These are phyloP conservation scores for Globisporangium solare DNA, from an alignment of 352 stramenopile species.

Conservation along the genomic window DNA sequence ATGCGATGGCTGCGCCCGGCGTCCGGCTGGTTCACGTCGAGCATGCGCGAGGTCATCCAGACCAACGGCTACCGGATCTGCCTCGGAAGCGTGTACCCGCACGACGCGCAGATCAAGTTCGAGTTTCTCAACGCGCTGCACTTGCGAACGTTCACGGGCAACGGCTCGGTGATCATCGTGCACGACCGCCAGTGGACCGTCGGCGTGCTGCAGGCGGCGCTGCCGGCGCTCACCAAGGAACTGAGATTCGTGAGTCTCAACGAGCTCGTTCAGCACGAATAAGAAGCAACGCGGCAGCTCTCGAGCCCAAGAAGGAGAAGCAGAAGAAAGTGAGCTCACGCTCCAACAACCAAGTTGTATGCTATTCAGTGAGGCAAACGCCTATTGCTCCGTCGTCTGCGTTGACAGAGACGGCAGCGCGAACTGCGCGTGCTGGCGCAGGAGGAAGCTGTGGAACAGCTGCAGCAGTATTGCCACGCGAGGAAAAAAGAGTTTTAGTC, in stretches of 20 bases:
- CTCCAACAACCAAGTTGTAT: not conserved
- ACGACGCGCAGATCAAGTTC: slow-evolving; percentile 80
- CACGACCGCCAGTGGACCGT: slow-evolving; percentile 82
- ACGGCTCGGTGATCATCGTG: slow-evolving; percentile 78
- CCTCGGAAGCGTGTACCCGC: slow-evolving; percentile 82
- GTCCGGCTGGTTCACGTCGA: slow-evolving; percentile 80
- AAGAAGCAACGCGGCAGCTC: not conserved
- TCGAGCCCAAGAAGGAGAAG: slow-evolving; percentile 1
- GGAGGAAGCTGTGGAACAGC: slow-evolving; percentile 53
- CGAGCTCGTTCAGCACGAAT: slow-evolving; percentile 35
- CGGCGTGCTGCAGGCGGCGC: slow-evolving; percentile 50
- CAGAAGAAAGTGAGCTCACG: not conserved
- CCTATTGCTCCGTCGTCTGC: not conserved
- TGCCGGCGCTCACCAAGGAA: slow-evolving; percentile 47
- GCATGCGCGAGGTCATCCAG: slow-evolving; percentile 66
- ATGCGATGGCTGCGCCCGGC: slow-evolving; percentile 77
- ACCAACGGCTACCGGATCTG: slow-evolving; percentile 82
- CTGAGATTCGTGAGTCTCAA: slow-evolving; percentile 69
- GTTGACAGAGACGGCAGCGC: slow-evolving; percentile 4
- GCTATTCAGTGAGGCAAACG: not conserved
- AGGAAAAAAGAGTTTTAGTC: not conserved
- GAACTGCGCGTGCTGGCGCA: slow-evolving; percentile 47
- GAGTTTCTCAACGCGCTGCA: slow-evolving; percentile 63
- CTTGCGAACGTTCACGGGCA: slow-evolving; percentile 45
- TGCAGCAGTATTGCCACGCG: slow-evolving; percentile 11